These are phyloP conservation scores for Plantago major DNA, from an alignment of 257 asterid species.

Conservation along the genomic window DNA sequence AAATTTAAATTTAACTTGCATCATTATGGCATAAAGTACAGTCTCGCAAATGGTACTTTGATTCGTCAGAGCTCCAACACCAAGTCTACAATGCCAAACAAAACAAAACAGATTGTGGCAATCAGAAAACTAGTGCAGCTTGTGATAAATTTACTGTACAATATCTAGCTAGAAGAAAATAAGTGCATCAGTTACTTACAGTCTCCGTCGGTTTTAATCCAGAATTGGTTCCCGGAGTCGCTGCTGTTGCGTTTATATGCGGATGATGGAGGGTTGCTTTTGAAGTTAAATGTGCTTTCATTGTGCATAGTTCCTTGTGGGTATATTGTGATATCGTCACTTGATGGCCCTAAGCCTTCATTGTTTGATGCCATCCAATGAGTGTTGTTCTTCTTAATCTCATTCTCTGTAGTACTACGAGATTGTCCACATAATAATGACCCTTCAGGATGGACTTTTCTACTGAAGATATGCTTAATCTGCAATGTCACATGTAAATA, in stretches of 20 bases:
- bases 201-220: conserved; percentile 92
- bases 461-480: conserved; percentile 83
- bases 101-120: conserved; percentile 17
- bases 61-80: conserved; percentile 78
- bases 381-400: conserved; percentile 29
- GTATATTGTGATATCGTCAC: conserved; percentile 63
- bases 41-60: conserved; percentile 23
- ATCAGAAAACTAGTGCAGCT: conserved; percentile 11
- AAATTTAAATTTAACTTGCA: conserved; percentile 16
- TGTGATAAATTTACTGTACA: neutral
- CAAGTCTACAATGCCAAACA: conserved; percentile 58
- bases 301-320: conserved; percentile 49
- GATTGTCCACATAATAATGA: conserved; percentile 29
- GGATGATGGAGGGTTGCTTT: conserved; percentile 40
- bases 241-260: conserved; percentile 26
- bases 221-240: conserved; percentile 57
- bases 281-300: conserved; percentile 39
- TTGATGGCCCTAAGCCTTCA: conserved; percentile 37
- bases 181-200: conserved; percentile 52
- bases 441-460: conserved; percentile 95
- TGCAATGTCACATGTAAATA: conserved; percentile 33
- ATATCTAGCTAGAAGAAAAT: neutral
- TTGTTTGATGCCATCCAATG: conserved; percentile 26
- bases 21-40: conserved; percentile 9
- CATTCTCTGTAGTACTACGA: conserved; percentile 36